phyloP scores from a whole-genome alignment of 148 eudicot species.

The Rheum nobile region DNA sequence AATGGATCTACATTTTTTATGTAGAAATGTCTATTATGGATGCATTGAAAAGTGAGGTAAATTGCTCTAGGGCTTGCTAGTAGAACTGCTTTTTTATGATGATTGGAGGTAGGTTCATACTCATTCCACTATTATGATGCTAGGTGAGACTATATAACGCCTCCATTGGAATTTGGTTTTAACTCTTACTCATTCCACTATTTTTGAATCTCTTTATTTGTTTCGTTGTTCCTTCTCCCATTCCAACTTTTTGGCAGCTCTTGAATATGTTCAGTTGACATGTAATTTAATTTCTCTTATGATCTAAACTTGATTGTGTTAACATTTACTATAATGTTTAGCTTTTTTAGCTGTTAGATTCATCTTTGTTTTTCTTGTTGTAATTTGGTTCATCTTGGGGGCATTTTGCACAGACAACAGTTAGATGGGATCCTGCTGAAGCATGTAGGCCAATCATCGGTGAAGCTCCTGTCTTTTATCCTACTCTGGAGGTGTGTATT shows the following conservation, averaged over 20 bases:
- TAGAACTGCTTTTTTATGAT: neutral
- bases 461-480: constrained; percentile 51
- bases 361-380: neutral
- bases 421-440: constrained; percentile 46
- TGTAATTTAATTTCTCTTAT: neutral
- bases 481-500: constrained; percentile 42
- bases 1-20: neutral
- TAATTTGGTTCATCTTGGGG: neutral
- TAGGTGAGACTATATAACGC: neutral
- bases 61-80: neutral
- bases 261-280: neutral
- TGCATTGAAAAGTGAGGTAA: neutral
- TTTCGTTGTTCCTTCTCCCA: neutral
- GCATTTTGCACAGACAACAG: constrained; percentile 21
- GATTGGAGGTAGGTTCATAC: neutral
- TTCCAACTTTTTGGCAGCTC: neutral
- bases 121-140: neutral
- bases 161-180: neutral
- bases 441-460: constrained; percentile 35
- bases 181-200: neutral
- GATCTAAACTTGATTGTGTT: neutral
- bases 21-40: neutral
- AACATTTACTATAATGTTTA: neutral
- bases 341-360: neutral
- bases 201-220: neutral